Evolutionary conservation across 306 rosid species (phyloP).

Genomic region (Cyclanthera cordifolia): DNA sequence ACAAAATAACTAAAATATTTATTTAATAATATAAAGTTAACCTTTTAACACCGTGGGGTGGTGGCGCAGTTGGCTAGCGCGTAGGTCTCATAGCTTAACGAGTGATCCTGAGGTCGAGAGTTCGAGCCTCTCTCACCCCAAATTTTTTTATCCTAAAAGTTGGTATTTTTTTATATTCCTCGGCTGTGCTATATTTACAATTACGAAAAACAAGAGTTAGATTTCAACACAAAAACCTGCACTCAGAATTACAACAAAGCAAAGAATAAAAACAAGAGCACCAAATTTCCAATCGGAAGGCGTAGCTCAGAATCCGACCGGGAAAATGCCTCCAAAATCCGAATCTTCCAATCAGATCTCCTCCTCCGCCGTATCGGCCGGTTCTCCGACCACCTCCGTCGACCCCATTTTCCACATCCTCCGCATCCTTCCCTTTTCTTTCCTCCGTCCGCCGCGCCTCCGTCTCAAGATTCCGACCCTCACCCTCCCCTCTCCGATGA

Average conservation of each 20-base stretch:
- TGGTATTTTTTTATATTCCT: not conserved
- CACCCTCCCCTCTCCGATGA: constrained; percentile 42
- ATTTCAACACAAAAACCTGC: not conserved
- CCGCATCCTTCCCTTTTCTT: constrained; percentile 43
- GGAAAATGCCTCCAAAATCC: constrained; percentile 32
- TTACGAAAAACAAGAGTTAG: not conserved
- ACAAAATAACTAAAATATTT: no score
- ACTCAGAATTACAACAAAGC: not conserved
- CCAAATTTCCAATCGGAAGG: not conserved
- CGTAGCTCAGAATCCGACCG: not conserved
- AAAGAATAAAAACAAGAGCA: no score
- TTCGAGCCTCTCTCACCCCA: no score
- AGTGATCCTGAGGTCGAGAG: no score
- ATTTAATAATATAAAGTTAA: no score
- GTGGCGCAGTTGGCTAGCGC: no score
- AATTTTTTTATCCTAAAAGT: no score
- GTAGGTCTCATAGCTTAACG: no score
- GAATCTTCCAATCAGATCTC: not conserved
- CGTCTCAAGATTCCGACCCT: constrained; percentile 26
- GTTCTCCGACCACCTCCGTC: constrained; percentile 15
- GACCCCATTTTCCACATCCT: constrained; percentile 33
- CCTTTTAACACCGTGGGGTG: no score
- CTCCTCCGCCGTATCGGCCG: constrained; percentile 3
- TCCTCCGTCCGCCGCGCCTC: constrained; percentile 51
- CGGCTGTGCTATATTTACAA: not conserved